Base-by-base conservation (phyloP, 176 grass and related monocot genomes). In the Panicum miliaceum region DNA sequence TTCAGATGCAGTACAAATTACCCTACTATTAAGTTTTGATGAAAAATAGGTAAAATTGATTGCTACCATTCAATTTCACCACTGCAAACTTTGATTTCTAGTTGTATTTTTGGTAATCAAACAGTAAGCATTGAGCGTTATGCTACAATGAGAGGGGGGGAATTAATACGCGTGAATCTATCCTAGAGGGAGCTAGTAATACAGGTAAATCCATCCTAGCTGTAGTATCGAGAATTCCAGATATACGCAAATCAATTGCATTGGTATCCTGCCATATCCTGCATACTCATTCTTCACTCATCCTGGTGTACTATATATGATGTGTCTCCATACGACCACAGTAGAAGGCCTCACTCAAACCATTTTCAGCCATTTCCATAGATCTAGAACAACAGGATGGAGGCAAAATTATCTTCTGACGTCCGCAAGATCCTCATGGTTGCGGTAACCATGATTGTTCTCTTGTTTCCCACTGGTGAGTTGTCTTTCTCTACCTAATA, bases 321-420 rank as follows among this genome's bases (percentile, higher is more conserved):
- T 8, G 0, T 7, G 29, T 53, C 19, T 2, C 8, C 27, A 5
- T 34, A 53, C 9, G 18, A 58, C 52, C 54, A 13, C 6, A 23
- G 13, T 3, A 7, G 50, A 56, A 6, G 4, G 3, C 32, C 53
- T 8, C 32, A 12, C 15, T 9, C 13, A 18, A 11, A 52, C 46
- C 7, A 35, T 35, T 35, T 54, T 20, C 16, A 57, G 11, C 51
- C 34, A 58, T 15, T 57, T 58, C 34, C 0, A 58, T 22, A 40
- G 12, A 38, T 58, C 52, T 38, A 41, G 29, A 65, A 36, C 63
- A 32, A 63, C 25, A 75, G 34, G 51, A 76, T 76, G 73, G 50
- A 20, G 15, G 35, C 52, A 15, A 23, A 56, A n/a, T 7, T 40
- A 15, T 13, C 73, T 58, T 23, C 19, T n/a, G 2, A 10, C 3